phyloP scores from a whole-genome alignment of 139 green algal species.

The Asterochloris sp. region DNA sequence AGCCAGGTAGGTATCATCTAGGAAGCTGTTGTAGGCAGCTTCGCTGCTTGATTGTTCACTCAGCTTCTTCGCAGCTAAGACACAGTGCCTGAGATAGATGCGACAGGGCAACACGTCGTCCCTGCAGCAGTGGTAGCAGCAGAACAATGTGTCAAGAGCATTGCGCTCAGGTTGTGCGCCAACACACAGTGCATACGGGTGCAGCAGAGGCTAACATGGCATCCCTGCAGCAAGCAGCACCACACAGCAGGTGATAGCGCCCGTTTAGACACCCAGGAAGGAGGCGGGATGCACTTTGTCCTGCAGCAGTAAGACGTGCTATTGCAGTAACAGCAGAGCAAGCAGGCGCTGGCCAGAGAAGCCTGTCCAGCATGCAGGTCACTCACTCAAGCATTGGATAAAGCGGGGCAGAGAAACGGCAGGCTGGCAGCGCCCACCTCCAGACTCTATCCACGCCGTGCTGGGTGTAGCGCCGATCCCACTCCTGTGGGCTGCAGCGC shows the following conservation, averaged over 20 bases:
- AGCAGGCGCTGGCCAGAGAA: no score
- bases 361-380: no score
- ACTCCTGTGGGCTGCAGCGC: conserved; percentile 71
- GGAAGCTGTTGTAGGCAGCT: conserved; percentile 62
- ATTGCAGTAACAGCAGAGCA: no score
- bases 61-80: conserved; percentile 67
- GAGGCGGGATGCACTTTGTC: no score
- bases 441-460: conserved; percentile 69
- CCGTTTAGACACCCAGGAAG: no score
- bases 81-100: conserved; percentile 88
- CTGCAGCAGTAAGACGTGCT: no score
- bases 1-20: conserved; percentile 80
- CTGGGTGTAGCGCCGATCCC: conserved; percentile 58
- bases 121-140: conserved; percentile 18
- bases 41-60: conserved; percentile 30
- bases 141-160: background rate
- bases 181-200: background rate
- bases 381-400: background rate
- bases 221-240: background rate
- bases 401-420: no score
- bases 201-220: no score
- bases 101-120: conserved; percentile 61
- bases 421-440: conserved; percentile 21
- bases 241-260: background rate
- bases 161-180: background rate